These are phyloP conservation scores for Xylariaceae sp. DNA, from an alignment of 2,329 filamentous ascomycete species.

Conservation along the genomic window DNA sequence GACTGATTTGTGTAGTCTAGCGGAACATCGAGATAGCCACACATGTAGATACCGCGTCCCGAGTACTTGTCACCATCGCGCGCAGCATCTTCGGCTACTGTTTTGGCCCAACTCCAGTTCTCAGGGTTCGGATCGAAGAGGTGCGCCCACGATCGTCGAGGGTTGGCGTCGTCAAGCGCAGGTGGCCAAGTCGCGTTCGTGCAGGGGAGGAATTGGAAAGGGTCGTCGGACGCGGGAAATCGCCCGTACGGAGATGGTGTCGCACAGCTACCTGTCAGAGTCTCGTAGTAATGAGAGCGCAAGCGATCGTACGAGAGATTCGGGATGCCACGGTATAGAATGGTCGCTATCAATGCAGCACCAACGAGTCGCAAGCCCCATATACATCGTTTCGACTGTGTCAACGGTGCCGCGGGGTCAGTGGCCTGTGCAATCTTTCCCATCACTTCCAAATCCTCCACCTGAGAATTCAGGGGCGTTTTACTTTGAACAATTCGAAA, in stretches of 20 bases:
- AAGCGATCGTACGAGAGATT: slow-evolving; percentile 31
- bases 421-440: background rate
- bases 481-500: background rate
- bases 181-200: slow-evolving; percentile 51
- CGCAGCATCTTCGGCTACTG: slow-evolving; percentile 13
- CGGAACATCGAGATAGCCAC: slow-evolving; percentile 29
- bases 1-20: slow-evolving; percentile 25
- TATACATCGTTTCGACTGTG: background rate
- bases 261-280: slow-evolving; percentile 19
- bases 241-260: slow-evolving; percentile 42
- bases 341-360: too few species aligned
- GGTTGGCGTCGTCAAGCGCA: slow-evolving; percentile 47
- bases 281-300: slow-evolving; percentile 30
- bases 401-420: background rate
- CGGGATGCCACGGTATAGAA: slow-evolving; percentile 26
- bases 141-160: slow-evolving; percentile 48
- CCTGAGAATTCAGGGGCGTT: background rate
- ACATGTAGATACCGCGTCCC: slow-evolving; percentile 27
- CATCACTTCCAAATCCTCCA: slow-evolving; percentile 5
- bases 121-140: slow-evolving; percentile 52
- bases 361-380: slow-evolving; percentile 8
- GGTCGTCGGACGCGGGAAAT: slow-evolving; percentile 52
- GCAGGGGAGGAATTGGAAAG: slow-evolving; percentile 57
- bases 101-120: slow-evolving; percentile 54
- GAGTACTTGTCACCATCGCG: slow-evolving; percentile 33